Evolutionary conservation across 176 grass and related monocot genomes (phyloP), one percentile per base, ranked within the genome.

Genomic region (Tuctoria greenei): DNA sequence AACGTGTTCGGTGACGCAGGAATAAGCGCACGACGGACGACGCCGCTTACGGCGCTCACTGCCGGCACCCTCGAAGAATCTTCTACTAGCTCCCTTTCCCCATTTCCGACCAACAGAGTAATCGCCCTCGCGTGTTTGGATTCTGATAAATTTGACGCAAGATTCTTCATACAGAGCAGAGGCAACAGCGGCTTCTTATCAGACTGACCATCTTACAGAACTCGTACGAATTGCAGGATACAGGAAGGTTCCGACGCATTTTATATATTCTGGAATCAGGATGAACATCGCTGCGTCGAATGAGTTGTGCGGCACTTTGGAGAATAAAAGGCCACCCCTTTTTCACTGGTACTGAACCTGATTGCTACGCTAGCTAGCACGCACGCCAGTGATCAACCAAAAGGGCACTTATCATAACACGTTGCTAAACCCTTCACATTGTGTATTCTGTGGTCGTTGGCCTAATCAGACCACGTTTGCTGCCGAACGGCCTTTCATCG

Each of bases 291-390:
- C 2, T 24, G 26, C 73, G 50, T 50, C 41, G 43, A 34, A 61
- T 79, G 85, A 83, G 68, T 23, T 44, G 85, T 78, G 51, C 52
- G 55, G 25, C 74, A 62, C n/a, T n/a, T 20, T 21, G 68, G 18
- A 10, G 47, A n/a, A n/a, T n/a, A 49, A 79, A 43, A 24, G 44
- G 9, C 18, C 14, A 8, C 5, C 38, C 14, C 10, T 58, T 66
- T 77, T 35, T 12, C 4, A 15, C 67, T 23, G 73, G 23, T n/a
- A n/a, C n/a, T n/a, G n/a, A n/a, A n/a, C 49, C 23, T 10, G 73
- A 78, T 78, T 11, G 61, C 67, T n/a, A 49, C 59, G 27, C 31
- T 31, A 31, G 31, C n/a, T n/a, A n/a, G n/a, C n/a, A n/a, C n/a
- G n/a, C n/a, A n/a, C n/a, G 31, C 5, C 26, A 10, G 46, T 8